These are phyloP conservation scores for Scedosporium apiospermum DNA, from an alignment of 2,329 filamentous ascomycete species.

Conservation along the genomic window DNA sequence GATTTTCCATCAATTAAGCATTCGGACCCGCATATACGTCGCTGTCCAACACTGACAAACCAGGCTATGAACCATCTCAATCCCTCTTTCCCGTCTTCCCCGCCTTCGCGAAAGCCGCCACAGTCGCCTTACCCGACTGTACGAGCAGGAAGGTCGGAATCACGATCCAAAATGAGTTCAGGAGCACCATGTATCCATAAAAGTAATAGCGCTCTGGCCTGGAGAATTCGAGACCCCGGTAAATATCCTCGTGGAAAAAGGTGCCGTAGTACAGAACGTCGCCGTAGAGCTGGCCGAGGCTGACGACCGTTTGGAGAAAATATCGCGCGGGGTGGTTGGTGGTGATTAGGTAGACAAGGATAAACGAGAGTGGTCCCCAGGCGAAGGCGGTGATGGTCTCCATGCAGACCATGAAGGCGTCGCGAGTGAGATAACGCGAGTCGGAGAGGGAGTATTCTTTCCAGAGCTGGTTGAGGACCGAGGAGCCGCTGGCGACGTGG, in stretches of 20 bases:
- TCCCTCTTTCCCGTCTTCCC: too few relatives aligned
- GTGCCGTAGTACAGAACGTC: conserved; percentile 42
- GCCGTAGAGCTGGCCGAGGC: conserved; percentile 40
- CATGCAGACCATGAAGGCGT: conserved; percentile 47
- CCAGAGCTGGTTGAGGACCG: conserved; percentile 44
- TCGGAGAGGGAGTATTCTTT: conserved; percentile 50
- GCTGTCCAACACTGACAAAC: too few relatives aligned
- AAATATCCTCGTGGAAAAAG: conserved; percentile 29
- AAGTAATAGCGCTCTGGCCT: conserved; percentile 13
- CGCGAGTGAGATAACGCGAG: conserved; percentile 43
- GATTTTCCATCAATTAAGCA: too few relatives aligned
- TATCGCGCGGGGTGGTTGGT: conserved; percentile 28
- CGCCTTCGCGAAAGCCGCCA: too few relatives aligned
- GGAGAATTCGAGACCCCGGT: conserved; percentile 31
- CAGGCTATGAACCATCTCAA: too few relatives aligned
- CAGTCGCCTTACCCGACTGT: too few relatives aligned
- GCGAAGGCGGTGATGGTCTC: conserved; percentile 41
- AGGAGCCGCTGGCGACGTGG: conserved; percentile 27
- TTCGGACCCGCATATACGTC: too few relatives aligned
- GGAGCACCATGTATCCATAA: too few relatives aligned
- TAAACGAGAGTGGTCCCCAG: conserved; percentile 45
- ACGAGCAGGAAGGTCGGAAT: too few relatives aligned
- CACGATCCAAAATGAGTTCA: too few relatives aligned
- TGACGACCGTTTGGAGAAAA: conserved; percentile 36
- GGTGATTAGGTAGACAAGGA: conserved; percentile 33